These are phyloP conservation scores for Cyclotella atomus DNA, from an alignment of 108 stramenopile genomes.

Conservation along the genomic window DNA sequence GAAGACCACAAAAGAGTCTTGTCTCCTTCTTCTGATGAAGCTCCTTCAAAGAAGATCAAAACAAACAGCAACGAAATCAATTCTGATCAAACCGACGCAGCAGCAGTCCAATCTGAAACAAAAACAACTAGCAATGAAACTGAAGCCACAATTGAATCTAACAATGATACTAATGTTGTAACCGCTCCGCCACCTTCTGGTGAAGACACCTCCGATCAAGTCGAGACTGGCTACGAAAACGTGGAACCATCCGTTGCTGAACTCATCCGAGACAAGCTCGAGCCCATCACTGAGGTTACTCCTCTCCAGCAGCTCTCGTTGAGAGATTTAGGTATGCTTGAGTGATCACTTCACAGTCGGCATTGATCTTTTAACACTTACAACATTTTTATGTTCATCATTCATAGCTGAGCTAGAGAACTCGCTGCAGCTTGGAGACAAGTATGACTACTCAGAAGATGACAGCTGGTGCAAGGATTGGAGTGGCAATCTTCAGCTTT, in stretches of 20 bases:
- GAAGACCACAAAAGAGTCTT: not conserved
- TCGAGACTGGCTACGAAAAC: conserved; percentile 1
- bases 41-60: conserved; percentile 7
- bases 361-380: not conserved
- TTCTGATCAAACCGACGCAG: not conserved
- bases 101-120: not conserved
- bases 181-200: not conserved
- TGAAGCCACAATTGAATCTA: not conserved
- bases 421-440: conserved; percentile 54
- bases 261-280: conserved; percentile 12
- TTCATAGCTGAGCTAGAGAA: conserved; percentile 45
- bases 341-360: not conserved
- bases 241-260: conserved; percentile 6
- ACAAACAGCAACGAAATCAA: not conserved
- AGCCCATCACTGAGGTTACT: not conserved
- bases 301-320: not conserved
- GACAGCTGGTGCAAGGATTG: conserved; percentile 80
- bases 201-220: not conserved
- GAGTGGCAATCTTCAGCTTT: conserved; percentile 73
- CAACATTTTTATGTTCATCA: not conserved
- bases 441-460: conserved; percentile 40
- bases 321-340: conserved; percentile 9
- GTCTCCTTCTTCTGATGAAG: not conserved
- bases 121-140: not conserved
- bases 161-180: not conserved